phyloP scores from a whole-genome alignment of 2,329 filamentous ascomycete genomes.

The Colletotrichum limetticola region DNA sequence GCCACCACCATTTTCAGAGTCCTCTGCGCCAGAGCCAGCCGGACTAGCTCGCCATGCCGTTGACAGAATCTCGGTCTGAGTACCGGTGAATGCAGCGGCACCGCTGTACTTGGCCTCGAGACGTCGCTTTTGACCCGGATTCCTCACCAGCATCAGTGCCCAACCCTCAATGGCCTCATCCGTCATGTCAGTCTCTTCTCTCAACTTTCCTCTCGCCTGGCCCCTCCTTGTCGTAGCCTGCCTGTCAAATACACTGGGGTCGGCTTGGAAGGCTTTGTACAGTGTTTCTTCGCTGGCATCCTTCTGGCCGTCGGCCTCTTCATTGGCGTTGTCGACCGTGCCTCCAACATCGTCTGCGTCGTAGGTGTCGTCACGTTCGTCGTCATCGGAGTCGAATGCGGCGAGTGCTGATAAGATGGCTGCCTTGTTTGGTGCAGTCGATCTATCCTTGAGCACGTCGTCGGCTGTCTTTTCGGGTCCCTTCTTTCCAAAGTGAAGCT shows the following conservation, averaged over 20 bases:
- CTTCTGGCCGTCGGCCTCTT: slow-evolving; percentile 58
- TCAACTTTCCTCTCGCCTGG: slow-evolving; percentile 70
- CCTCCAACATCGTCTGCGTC: slow-evolving; percentile 93
- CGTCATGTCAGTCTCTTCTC: slow-evolving; percentile 84
- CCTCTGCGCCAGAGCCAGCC: slow-evolving; percentile 66
- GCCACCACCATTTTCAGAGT: slow-evolving; percentile 60
- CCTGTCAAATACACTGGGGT: slow-evolving; percentile 74
- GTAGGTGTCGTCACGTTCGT: slow-evolving; percentile 97
- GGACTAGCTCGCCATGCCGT: slow-evolving; percentile 72
- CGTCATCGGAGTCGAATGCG: slow-evolving; percentile 91
- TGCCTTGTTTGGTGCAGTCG: slow-evolving; percentile 77
- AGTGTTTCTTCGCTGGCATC: slow-evolving; percentile 76
- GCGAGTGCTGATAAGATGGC: slow-evolving; percentile 90
- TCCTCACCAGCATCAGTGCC: slow-evolving; percentile 84
- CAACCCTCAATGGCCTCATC: slow-evolving; percentile 96
- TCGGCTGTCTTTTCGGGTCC: slow-evolving; percentile 75
- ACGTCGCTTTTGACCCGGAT: slow-evolving; percentile 73
- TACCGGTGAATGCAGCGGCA: slow-evolving; percentile 65
- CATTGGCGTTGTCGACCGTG: slow-evolving; percentile 78
- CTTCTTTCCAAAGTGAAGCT: slow-evolving; percentile 83
- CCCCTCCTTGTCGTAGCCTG: slow-evolving; percentile 77
- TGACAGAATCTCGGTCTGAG: slow-evolving; percentile 71
- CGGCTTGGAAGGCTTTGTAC: slow-evolving; percentile 76
- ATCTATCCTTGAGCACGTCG: slow-evolving; percentile 73
- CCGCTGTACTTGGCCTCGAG: slow-evolving; percentile 76